Evolutionary conservation across 2,329 filamentous ascomycete species (phyloP), one percentile per base, ranked within the genome.

Genomic region (Amylocarpus encephaloides): DNA sequence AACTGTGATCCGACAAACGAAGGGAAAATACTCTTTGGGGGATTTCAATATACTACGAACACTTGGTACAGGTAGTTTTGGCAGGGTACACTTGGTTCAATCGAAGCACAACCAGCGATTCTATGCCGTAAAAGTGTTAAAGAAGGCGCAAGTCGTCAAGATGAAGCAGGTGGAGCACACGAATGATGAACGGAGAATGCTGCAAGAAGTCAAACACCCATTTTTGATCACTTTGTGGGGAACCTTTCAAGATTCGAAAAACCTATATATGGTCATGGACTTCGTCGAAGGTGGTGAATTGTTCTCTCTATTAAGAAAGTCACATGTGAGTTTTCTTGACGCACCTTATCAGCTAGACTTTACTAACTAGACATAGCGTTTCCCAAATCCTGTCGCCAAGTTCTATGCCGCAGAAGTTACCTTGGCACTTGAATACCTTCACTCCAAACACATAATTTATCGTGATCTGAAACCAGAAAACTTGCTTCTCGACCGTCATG

Each of bases 101-200:
- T 96, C 91, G 59, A 93, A 91, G 71, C 93, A 98, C 73, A 98
- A 98, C 70, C 88, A 95, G 71, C 85, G 93, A 55, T 98, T 91
- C 76, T 98, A 98, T 72, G 93, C 93, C 41, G 85, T 98, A 71
- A 98, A 98, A 74, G 93, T 98, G 59, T 74, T 98, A 71, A 98
- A 98, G 71, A 98, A 98, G 78, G 85, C 85, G 43, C 93, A 98
- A 72, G 92, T 98, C 48, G 90, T 98, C 70, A 95, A 95, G 76
- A 97, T 98, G 93, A 98, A 98, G 80, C 93, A 98, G 71, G 90
- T 98, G 53, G 93, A 98, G 71, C 93, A 98, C 73, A 98, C 93
- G 60, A 98, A 98, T 66, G 93, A 98, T 70, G 93, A 98, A 74
- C 80, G 93, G 59, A 83, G 81, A 63, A 98, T 98, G 93, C 74